Evolutionary conservation across 2,329 filamentous ascomycete genomes (phyloP).

Genomic region (Phaeosphaeriaceae sp.): DNA sequence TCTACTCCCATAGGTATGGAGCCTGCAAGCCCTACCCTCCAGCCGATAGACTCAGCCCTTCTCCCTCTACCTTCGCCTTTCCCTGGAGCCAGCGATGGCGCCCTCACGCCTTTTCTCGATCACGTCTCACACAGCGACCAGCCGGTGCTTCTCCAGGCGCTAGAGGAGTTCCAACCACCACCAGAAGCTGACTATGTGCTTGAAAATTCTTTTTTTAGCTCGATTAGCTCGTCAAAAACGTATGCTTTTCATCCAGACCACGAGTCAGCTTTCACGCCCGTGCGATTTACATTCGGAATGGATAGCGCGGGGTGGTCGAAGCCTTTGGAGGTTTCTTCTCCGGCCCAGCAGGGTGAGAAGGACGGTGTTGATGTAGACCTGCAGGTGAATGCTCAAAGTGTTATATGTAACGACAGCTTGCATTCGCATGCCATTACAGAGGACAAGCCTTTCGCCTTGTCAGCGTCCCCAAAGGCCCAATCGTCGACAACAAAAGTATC

Average conservation of each 20-base stretch:
- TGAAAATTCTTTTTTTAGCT: conserved; percentile 44
- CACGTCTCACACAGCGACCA: conserved; percentile 12
- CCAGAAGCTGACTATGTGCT: conserved; percentile 33
- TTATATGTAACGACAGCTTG: too few relatives aligned
- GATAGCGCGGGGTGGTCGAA: conserved; percentile 38
- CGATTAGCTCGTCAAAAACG: conserved; percentile 33
- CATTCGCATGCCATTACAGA: too few relatives aligned
- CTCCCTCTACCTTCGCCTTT: conserved; percentile 49
- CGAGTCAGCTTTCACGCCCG: conserved; percentile 44
- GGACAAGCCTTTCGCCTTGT: too few relatives aligned
- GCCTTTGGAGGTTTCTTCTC: conserved; percentile 25
- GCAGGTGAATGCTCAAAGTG: background rate
- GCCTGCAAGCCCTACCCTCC: conserved; percentile 43
- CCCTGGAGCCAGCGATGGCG: conserved; percentile 35
- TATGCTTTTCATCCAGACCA: conserved; percentile 35
- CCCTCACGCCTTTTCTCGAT: conserved; percentile 38
- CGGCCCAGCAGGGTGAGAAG: conserved; percentile 7
- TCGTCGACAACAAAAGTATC: too few relatives aligned
- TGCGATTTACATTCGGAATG: conserved; percentile 45
- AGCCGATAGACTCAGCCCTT: conserved; percentile 43
- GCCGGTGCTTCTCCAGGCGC: conserved; percentile 1
- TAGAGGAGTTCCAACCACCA: conserved; percentile 11
- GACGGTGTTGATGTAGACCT: background rate
- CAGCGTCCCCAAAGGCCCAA: too few relatives aligned
- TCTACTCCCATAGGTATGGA: conserved; percentile 42